Evolutionary conservation across 768 basidiomycete species (phyloP).

Genomic region (Mycena latifolia): DNA sequence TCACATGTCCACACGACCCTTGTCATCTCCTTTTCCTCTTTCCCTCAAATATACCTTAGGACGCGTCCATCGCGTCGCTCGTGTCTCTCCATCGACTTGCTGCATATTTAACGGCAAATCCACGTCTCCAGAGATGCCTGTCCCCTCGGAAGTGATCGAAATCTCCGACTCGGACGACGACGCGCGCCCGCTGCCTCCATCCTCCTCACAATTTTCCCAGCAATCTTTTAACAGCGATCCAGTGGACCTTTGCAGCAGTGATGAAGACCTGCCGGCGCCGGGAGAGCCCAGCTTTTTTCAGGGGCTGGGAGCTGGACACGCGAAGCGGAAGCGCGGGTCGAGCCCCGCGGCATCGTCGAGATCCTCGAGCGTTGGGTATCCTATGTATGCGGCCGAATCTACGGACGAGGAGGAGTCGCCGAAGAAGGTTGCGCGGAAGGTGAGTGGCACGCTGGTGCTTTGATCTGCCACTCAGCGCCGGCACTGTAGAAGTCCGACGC

Average conservation of each 20-base stretch:
- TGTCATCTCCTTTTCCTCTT: too few relatives aligned
- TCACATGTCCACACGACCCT: too few relatives aligned
- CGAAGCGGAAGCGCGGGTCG: conserved; percentile 32
- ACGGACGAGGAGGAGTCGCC: conserved; percentile 26
- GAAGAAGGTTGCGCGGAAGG: conserved; percentile 27
- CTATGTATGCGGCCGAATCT: not conserved
- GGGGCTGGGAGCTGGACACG: not conserved
- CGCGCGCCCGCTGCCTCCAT: conserved; percentile 6
- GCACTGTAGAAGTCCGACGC: too few relatives aligned
- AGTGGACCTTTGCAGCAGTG: conserved; percentile 19
- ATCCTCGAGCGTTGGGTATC: not conserved
- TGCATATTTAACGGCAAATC: too few relatives aligned
- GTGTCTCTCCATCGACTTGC: too few relatives aligned
- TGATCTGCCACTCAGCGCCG: not conserved
- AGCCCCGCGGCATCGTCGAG: not conserved
- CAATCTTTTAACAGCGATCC: not conserved
- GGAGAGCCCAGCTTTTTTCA: conserved; percentile 8
- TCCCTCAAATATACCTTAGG: too few relatives aligned
- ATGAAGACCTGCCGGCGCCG: conserved; percentile 27
- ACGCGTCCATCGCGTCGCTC: too few relatives aligned
- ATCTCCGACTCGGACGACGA: conserved; percentile 32
- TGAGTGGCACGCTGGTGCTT: conserved; percentile 15
- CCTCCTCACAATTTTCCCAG: conserved; percentile 18
- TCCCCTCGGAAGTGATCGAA: conserved; percentile 23
- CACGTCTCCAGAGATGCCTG: conserved; percentile 2